These are phyloP conservation scores for Tolypocladium ovalisporum DNA, from an alignment of 2,329 filamentous ascomycete species.

Conservation along the genomic window DNA sequence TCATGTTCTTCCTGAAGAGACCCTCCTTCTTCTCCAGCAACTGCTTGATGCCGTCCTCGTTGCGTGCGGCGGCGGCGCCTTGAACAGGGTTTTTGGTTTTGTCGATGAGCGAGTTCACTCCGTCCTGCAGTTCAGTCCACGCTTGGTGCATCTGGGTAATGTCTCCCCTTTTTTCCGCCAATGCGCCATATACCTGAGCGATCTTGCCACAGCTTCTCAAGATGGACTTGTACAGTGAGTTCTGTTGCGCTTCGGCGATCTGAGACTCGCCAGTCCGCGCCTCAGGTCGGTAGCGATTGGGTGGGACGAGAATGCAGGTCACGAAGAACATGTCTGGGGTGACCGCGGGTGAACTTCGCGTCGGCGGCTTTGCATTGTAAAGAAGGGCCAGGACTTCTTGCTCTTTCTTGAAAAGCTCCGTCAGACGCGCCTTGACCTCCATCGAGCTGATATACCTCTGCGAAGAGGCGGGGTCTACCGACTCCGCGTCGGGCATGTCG, in stretches of 20 bases:
- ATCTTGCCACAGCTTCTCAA: slow-evolving; percentile 65
- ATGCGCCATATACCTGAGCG: slow-evolving; percentile 49
- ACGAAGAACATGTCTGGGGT: slow-evolving; percentile 91
- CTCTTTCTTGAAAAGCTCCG: slow-evolving; percentile 76
- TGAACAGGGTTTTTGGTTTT: slow-evolving; percentile 75
- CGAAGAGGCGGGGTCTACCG: slow-evolving; percentile 9
- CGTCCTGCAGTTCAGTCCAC: slow-evolving; percentile 76
- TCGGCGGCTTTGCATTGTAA: slow-evolving; percentile 62
- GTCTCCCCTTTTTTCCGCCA: slow-evolving; percentile 34
- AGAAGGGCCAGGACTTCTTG: slow-evolving; percentile 74
- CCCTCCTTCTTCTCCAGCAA: slow-evolving; percentile 98
- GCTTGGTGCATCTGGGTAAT: slow-evolving; percentile 71
- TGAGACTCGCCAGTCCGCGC: slow-evolving; percentile 70
- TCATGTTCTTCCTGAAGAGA: slow-evolving; percentile 98
- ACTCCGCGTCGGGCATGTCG: slow-evolving; percentile 21
- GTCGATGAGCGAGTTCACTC: slow-evolving; percentile 88
- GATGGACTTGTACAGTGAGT: slow-evolving; percentile 77
- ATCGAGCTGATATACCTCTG: slow-evolving; percentile 74
- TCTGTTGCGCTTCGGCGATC: slow-evolving; percentile 81
- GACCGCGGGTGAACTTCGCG: slow-evolving; percentile 46
- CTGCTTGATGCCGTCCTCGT: slow-evolving; percentile 94
- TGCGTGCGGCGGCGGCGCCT: slow-evolving; percentile 64
- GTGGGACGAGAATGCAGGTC: slow-evolving; percentile 74
- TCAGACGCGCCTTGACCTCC: slow-evolving; percentile 72
- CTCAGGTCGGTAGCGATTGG: slow-evolving; percentile 84